Base-by-base conservation (phyloP, 805 yeast species). In the Saccharomycopsis amapae region DNA sequence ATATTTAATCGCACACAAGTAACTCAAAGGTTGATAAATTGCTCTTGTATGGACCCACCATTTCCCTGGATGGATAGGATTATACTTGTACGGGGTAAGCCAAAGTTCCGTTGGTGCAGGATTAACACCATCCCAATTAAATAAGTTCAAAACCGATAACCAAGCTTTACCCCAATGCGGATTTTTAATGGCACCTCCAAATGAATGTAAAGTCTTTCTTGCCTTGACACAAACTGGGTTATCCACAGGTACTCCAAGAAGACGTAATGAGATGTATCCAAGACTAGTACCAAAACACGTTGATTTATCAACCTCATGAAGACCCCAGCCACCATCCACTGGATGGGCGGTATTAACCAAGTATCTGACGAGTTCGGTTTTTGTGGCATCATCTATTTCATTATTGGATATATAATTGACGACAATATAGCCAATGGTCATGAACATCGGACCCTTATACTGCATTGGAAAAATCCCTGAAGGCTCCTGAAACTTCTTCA, bases 41-140 rank as follows among this genome's bases (percentile, higher is more conserved):
- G 93, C 95, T 46, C 99, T 71, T 0, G 97, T 89, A 58, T 93
- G 99, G 19, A 90, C 96, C 99, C 99, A 93, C 98, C 97, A 93
- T 59, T 85, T 75, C 30, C 89, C 94, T 1, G 99, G 98, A 58
- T 93, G 97, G 34, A 88, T 69, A 0, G 96, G 95, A 22, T 51
- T 51, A 1, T 82, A 57, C 40, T 70, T 59, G 51, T 87, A 85
- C 1, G 98, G 99, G 35, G 90, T 62, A 48, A 82, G 63, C 93
- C 96, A 93, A 40, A 88, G 65, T 59, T 93, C 99, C 1, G 97
- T 90, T 2, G 99, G 98, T 1, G 96, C 95, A 2, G 99, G 98
- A 55, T 93, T 93, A 4, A 90, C 96, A 45, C 98, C 99, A 51
- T 85, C 94, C 96, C 97, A 93, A 33, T 76, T 76, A 59, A 89